These are phyloP conservation scores for Verticillium nubilum DNA, from an alignment of 2,329 filamentous ascomycete genomes.

Conservation along the genomic window DNA sequence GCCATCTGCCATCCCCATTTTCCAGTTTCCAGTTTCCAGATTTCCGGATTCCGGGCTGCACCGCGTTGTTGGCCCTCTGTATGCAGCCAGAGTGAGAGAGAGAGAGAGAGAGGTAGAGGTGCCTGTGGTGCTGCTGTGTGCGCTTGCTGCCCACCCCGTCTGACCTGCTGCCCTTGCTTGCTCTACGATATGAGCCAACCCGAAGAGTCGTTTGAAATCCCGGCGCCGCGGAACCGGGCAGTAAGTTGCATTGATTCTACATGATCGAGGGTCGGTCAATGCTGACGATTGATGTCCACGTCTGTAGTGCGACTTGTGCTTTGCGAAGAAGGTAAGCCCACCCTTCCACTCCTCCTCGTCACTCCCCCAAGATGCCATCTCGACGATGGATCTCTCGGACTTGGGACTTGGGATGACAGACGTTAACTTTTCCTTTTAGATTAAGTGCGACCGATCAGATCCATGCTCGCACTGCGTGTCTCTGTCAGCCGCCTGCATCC, in stretches of 20 bases:
- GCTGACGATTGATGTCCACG: background rate
- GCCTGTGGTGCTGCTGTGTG: background rate
- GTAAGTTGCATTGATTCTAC: background rate
- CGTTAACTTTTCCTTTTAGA: background rate
- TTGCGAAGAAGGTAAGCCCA: conserved; percentile 1
- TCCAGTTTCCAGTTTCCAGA: background rate
- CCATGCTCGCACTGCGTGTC: conserved; percentile 2
- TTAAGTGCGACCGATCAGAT: conserved; percentile 2
- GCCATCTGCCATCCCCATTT: background rate
- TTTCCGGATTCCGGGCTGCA: background rate
- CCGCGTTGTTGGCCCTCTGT: background rate
- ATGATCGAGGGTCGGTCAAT: background rate
- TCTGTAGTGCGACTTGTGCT: conserved; percentile 1
- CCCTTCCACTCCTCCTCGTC: background rate
- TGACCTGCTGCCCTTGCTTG: background rate
- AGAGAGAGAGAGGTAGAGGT: background rate
- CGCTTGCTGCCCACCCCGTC: background rate
- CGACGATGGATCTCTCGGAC: background rate
- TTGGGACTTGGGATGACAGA: background rate
- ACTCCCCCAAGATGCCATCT: background rate
- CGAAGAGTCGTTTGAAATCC: conserved; percentile 1
- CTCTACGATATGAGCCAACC: background rate
- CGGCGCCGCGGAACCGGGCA: conserved; percentile 1
- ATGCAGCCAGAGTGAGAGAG: background rate
- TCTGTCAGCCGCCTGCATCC: background rate